Evolutionary conservation across 441 rosid genomes (phyloP).

Genomic region (Cnidoscolus chayamansa): DNA sequence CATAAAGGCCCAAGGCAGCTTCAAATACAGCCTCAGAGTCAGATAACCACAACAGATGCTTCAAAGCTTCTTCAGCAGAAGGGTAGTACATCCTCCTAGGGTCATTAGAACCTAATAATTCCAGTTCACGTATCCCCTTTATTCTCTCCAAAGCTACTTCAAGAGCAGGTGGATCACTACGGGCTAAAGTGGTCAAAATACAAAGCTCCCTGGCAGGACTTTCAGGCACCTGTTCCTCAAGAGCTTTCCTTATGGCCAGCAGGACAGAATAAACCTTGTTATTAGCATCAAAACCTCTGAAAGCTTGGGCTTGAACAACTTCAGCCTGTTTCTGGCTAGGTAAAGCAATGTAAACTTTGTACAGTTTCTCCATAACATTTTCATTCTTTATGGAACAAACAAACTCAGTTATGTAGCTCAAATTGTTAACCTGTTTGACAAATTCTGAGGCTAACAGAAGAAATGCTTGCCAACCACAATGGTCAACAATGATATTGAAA

Average conservation of each 20-base stretch:
- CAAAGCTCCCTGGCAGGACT: constrained; percentile 91
- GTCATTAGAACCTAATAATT: constrained; percentile 58
- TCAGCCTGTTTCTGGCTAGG: constrained; percentile 36
- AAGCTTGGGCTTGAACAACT: constrained; percentile 37
- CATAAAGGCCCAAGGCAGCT: constrained; percentile 93
- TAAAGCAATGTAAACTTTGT: constrained; percentile 44
- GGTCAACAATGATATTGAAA: constrained; percentile 78
- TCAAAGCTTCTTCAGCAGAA: constrained; percentile 90
- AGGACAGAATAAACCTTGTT: constrained; percentile 81
- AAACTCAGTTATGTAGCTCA: constrained; percentile 87
- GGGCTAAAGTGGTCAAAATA: constrained; percentile 88
- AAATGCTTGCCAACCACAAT: constrained; percentile 81
- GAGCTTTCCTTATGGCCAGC: constrained; percentile 71
- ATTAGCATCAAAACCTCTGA: constrained; percentile 27
- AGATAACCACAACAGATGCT: constrained; percentile 90
- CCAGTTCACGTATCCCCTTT: constrained; percentile 82
- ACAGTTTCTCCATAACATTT: constrained; percentile 65
- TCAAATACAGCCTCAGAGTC: constrained; percentile 85
- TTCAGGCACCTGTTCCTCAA: constrained; percentile 68
- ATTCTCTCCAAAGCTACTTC: constrained; percentile 85
- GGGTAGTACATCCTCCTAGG: constrained; percentile 55
- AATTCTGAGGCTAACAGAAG: constrained; percentile 68
- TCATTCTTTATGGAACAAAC: constrained; percentile 80
- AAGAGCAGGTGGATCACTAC: constrained; percentile 84
- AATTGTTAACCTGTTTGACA: constrained; percentile 72